A percentile compares a stretch with the other conserved stretches of the same genome.
phyloP scores from a whole-genome alignment of 345 rosid genomes.

The Gossypium longicalyx region DNA sequence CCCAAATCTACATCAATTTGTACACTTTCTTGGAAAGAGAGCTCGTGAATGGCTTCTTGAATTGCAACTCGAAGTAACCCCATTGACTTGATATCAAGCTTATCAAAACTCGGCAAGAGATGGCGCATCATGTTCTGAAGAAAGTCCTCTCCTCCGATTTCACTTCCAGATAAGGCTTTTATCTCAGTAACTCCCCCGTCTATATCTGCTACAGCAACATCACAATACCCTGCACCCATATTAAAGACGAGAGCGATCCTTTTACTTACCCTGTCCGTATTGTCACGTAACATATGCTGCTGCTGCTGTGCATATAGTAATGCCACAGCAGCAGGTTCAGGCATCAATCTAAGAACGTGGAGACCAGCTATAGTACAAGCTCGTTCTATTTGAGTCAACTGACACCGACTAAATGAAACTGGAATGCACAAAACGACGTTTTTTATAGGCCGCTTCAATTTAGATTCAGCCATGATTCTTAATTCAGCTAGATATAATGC shows the following conservation, averaged over 20 bases:
- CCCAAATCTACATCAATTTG: constrained; percentile 66
- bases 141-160: constrained; percentile 82
- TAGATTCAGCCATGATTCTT: constrained; percentile 65
- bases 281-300: constrained; percentile 51
- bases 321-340: constrained; percentile 79
- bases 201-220: constrained; percentile 70
- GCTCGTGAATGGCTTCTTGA: constrained; percentile 72
- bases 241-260: constrained; percentile 77
- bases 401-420: constrained; percentile 75
- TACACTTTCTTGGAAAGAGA: constrained; percentile 40
- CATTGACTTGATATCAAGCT: constrained; percentile 42
- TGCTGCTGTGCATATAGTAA: constrained; percentile 86
- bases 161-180: constrained; percentile 59
- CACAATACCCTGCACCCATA: constrained; percentile 84
- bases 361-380: constrained; percentile 93
- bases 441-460: constrained; percentile 59
- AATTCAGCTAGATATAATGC: constrained; percentile 65
- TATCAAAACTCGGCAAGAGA: constrained; percentile 46
- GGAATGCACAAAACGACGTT: constrained; percentile 73
- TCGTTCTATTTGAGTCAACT: constrained; percentile 65
- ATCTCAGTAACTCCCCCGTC: constrained; percentile 89
- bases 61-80: constrained; percentile 70
- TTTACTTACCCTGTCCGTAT: constrained; percentile 73
- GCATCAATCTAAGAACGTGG: constrained; percentile 71
- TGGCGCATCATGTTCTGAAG: constrained; percentile 62